These are phyloP conservation scores for Fusarium sublunatum DNA, from an alignment of 2,329 filamentous ascomycete genomes.

Conservation along the genomic window DNA sequence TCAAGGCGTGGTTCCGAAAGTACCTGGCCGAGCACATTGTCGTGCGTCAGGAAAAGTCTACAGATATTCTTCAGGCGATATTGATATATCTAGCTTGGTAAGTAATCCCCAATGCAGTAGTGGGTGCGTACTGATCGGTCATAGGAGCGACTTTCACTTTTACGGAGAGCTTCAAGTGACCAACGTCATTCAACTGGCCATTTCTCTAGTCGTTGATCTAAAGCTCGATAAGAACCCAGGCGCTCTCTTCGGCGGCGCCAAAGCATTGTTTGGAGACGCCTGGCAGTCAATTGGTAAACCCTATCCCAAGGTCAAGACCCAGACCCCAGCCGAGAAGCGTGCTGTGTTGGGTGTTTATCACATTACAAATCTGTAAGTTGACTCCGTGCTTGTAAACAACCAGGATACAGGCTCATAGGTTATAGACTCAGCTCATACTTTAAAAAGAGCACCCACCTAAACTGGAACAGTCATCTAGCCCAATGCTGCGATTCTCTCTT, in stretches of 20 bases:
- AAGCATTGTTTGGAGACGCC: constrained; percentile 50
- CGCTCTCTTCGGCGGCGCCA: constrained; percentile 38
- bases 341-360: constrained; percentile 56
- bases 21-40: constrained; percentile 54
- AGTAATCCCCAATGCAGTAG: neutral
- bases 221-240: constrained; percentile 50
- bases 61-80: constrained; percentile 54
- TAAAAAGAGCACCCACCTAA: constrained; percentile 48
- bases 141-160: constrained; percentile 55
- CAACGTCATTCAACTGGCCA: constrained; percentile 54
- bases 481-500: constrained; percentile 50
- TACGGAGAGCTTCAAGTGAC: constrained; percentile 53
- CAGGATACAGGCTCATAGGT: no score
- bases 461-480: constrained; percentile 50
- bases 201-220: constrained; percentile 54
- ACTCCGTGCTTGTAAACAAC: no score
- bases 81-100: constrained; percentile 55
- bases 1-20: constrained; percentile 52
- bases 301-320: constrained; percentile 18
- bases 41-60: constrained; percentile 50
- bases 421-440: constrained; percentile 43
- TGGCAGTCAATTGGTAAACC: constrained; percentile 40
- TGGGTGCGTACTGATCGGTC: neutral
- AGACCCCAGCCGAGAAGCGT: constrained; percentile 53
- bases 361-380: constrained; percentile 51